phyloP scores from a whole-genome alignment of 139 green algal genomes.

The Chlamydomonas applanata region DNA sequence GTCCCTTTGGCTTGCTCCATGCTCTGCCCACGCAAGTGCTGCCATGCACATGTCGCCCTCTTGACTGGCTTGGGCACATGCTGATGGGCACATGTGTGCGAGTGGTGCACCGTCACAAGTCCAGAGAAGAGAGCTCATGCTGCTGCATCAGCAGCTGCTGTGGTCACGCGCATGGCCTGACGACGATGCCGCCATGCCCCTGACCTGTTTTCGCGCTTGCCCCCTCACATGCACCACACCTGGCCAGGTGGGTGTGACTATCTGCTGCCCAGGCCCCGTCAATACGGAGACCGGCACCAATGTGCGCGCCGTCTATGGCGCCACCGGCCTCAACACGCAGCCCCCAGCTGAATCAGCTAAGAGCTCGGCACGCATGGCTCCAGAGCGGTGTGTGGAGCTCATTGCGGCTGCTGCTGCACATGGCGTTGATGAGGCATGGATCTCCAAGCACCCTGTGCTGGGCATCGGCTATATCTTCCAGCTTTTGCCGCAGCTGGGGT shows the following conservation, averaged over 20 bases:
- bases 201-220: too few species aligned
- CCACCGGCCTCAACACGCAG: conserved; percentile 37
- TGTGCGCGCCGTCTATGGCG: conserved; percentile 58
- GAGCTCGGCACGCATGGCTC: conserved; percentile 18
- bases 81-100: background rate
- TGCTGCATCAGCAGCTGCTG: too few species aligned
- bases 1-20: too few species aligned
- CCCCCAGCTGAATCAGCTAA: background rate
- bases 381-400: conserved; percentile 53
- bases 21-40: background rate
- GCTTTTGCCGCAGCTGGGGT: conserved; percentile 56
- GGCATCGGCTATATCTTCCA: conserved; percentile 66
- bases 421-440: conserved; percentile 74
- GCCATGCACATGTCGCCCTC: background rate
- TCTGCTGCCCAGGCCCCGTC: conserved; percentile 79
- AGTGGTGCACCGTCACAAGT: background rate
- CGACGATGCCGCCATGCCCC: too few species aligned
- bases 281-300: conserved; percentile 12
- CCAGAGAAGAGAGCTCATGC: too few species aligned
- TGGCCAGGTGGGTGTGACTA: conserved; percentile 65
- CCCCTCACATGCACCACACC: too few species aligned
- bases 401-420: conserved; percentile 64
- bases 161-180: too few species aligned
- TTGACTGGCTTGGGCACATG: conserved; percentile 1
- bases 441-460: conserved; percentile 78